Evolutionary conservation across 164 flowering plant species (phyloP).

Genomic region (Hamamelis virginiana): DNA sequence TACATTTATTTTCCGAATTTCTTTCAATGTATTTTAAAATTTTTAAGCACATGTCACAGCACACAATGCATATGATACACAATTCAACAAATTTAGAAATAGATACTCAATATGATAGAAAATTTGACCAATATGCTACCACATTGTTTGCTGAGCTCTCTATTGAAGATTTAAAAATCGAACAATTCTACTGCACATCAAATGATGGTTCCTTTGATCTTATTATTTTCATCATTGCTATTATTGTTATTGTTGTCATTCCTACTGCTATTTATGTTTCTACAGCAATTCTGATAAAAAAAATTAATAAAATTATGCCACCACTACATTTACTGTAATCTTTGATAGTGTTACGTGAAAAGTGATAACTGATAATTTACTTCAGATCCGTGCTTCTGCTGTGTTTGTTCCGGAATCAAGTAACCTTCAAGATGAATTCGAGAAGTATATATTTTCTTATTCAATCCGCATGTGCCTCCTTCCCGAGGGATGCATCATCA

Average conservation of each 20-base stretch:
- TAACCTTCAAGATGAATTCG: conserved; percentile 38
- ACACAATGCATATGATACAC: no score
- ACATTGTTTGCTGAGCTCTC: not conserved
- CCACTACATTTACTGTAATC: not conserved
- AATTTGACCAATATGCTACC: no score
- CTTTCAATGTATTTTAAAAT: no score
- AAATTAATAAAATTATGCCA: not conserved
- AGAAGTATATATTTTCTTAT: conserved; percentile 62
- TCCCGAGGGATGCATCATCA: conserved; percentile 55
- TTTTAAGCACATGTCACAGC: no score
- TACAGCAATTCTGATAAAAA: not conserved
- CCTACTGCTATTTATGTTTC: not conserved
- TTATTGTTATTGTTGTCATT: not conserved
- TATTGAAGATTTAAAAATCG: not conserved
- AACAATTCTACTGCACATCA: not conserved
- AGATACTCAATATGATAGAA: no score
- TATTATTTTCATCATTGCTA: no score
- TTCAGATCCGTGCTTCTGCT: conserved; percentile 89
- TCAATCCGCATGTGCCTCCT: conserved; percentile 82
- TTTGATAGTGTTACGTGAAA: not conserved
- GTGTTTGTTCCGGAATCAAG: conserved; percentile 75
- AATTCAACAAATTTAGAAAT: no score
- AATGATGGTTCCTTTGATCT: no score
- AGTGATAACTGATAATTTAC: conserved; percentile 10
- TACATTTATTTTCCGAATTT: no score